Evolutionary conservation across 257 asterid genomes (phyloP), one percentile per base, ranked within the genome.

Genomic region (Nemophila menziesii): DNA sequence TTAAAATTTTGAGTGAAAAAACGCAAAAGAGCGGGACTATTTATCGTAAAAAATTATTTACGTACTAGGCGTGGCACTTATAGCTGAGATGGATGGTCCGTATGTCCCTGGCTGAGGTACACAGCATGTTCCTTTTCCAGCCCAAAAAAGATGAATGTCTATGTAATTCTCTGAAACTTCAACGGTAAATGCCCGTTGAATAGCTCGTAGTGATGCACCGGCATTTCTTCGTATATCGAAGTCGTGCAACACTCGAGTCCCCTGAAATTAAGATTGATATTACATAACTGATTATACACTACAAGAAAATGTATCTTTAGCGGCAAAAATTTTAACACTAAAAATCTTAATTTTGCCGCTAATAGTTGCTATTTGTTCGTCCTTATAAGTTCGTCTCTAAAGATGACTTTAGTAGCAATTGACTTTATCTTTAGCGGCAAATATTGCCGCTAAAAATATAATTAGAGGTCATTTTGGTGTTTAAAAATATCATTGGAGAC

Each of bases 111-210:
- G 86, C 22, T 5, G 4, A 54, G 96, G 94, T 22, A 77, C 82
- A 67, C 93, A 76, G 44, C 84, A 82, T 40, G 96, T 78, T 53
- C 96, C 94, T 65, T 74, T 85, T 24, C 93, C 95, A 26, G 87
- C 87, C 95, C 95, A 86, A 52, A 78, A 71, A 26, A 86, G 69
- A 69, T 86, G 96, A 43, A 86, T 65, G 46, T 86, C 94, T 10
- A 86, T 69, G 58, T 76, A 61, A 54, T 86, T 86, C 48, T 68
- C 84, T 19, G 72, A 37, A 33, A 86, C 94, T 8, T 26, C 50
- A 14, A 51, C 92, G 0, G 22, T 65, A 21, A 56, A 82, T 44
- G 47, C 44, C 64, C 24, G 55, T 33, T 42, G 68, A 39, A 74
- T 73, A 37, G 92, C 86, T 50, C 68, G 34, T 4, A 62, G 50